phyloP scores from a whole-genome alignment of 805 yeast genomes.

The Phaffomyces opuntiae region DNA sequence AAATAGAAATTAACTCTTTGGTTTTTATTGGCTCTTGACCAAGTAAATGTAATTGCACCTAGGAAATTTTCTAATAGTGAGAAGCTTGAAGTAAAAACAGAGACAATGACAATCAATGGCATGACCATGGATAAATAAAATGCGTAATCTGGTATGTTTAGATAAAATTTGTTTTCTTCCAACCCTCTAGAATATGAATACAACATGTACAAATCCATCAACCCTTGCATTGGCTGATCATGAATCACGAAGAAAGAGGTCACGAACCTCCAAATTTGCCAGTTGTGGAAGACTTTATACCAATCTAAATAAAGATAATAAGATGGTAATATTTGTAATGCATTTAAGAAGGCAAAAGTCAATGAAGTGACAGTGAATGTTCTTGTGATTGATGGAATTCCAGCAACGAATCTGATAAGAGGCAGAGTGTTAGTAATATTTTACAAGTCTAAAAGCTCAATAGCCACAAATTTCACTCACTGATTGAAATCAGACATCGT shows the following conservation, averaged over 20 bases:
- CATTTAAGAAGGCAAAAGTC: slow-evolving; percentile 35
- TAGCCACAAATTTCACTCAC: slow-evolving; percentile 1
- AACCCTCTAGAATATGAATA: slow-evolving; percentile 51
- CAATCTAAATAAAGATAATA: slow-evolving; percentile 20
- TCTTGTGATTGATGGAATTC: slow-evolving; percentile 56
- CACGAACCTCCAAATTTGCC: slow-evolving; percentile 40
- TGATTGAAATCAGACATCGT: slow-evolving; percentile 7
- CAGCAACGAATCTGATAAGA: slow-evolving; percentile 27
- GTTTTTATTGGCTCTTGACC: slow-evolving; percentile 50
- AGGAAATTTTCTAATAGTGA: slow-evolving; percentile 33
- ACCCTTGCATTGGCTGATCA: slow-evolving; percentile 36
- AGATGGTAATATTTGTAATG: slow-evolving; percentile 23
- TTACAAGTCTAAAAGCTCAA: background rate
- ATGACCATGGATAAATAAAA: slow-evolving; percentile 46
- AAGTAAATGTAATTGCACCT: slow-evolving; percentile 50
- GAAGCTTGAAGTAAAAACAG: slow-evolving; percentile 26
- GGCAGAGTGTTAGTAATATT: too few relatives aligned
- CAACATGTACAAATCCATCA: slow-evolving; percentile 49
- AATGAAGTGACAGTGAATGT: slow-evolving; percentile 44
- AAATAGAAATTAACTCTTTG: slow-evolving; percentile 45
- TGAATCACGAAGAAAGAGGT: slow-evolving; percentile 42
- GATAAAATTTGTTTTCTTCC: slow-evolving; percentile 44
- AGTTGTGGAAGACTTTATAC: slow-evolving; percentile 24
- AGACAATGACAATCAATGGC: slow-evolving; percentile 35
- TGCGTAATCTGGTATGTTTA: slow-evolving; percentile 46